These are phyloP conservation scores for Globisporangium canariense DNA, from an alignment of 352 stramenopile species.

Conservation along the genomic window DNA sequence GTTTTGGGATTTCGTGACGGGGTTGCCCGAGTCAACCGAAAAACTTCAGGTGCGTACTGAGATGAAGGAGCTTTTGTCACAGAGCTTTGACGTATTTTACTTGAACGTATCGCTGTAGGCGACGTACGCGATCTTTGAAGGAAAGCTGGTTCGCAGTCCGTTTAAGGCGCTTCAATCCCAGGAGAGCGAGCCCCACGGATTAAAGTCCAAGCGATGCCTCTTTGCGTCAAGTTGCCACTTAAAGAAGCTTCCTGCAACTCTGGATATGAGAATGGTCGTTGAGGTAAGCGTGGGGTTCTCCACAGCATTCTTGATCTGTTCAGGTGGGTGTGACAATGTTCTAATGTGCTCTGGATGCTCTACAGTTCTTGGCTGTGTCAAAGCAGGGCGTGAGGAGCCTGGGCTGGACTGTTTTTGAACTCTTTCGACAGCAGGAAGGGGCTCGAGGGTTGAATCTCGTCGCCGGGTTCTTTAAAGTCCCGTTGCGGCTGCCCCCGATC, in stretches of 20 bases:
- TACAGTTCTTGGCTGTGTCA: slow-evolving; percentile 24
- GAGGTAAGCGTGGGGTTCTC: slow-evolving; percentile 25
- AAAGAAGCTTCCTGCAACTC: slow-evolving; percentile 26
- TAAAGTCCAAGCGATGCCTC: slow-evolving; percentile 27
- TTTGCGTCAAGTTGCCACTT: slow-evolving; percentile 30
- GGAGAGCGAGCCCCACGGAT: slow-evolving; percentile 24
- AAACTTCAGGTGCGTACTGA: slow-evolving; percentile 32
- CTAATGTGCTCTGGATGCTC: not conserved
- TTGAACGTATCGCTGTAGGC: slow-evolving; percentile 19
- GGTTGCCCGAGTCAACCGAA: slow-evolving; percentile 21
- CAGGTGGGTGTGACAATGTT: not conserved
- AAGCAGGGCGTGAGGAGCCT: slow-evolving; percentile 25
- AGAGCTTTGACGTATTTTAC: too few relatives aligned
- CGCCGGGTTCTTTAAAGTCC: slow-evolving; percentile 35
- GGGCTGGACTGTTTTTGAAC: slow-evolving; percentile 38
- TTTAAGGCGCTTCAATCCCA: slow-evolving; percentile 39
- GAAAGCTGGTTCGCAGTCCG: slow-evolving; percentile 28
- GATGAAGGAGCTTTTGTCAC: too few relatives aligned
- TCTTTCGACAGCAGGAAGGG: slow-evolving; percentile 24
- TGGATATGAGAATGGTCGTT: slow-evolving; percentile 31
- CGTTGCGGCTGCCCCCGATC: slow-evolving; percentile 34
- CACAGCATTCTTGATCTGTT: not conserved
- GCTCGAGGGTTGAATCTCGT: slow-evolving; percentile 16
- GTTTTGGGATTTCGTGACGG: slow-evolving; percentile 44
- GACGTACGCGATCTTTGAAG: slow-evolving; percentile 50